phyloP scores from a whole-genome alignment of 2,329 filamentous ascomycete genomes.

The Colletotrichum tropicicola region DNA sequence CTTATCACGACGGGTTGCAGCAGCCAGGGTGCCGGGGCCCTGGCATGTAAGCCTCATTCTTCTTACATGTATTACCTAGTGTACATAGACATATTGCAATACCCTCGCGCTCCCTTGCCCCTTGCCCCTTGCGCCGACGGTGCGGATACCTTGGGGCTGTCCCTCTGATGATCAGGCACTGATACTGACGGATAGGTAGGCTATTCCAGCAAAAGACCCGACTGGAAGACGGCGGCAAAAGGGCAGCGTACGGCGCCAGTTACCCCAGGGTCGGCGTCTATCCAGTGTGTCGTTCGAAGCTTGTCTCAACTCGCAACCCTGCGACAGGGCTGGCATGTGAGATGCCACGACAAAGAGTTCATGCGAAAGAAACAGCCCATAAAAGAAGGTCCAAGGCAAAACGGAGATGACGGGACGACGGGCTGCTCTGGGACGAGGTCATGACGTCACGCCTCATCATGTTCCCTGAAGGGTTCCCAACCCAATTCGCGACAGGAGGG shows the following conservation, averaged over 20 bases:
- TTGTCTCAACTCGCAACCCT: conserved; percentile 6
- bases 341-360: conserved; percentile 9
- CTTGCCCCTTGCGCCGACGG: background rate
- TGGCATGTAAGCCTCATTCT: conserved; percentile 28
- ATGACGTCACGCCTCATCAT: conserved; percentile 20
- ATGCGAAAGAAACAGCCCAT: conserved; percentile 14
- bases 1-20: background rate
- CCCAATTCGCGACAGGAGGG: conserved; percentile 19
- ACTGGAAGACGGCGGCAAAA: conserved; percentile 3
- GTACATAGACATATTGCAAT: too few species aligned
- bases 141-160: background rate
- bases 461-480: conserved; percentile 26
- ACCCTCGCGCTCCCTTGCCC: too few species aligned
- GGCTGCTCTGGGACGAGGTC: conserved; percentile 4
- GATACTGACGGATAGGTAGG: background rate
- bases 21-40: conserved; percentile 16
- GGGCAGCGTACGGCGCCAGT: background rate
- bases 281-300: background rate
- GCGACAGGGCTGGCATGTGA: conserved; percentile 18
- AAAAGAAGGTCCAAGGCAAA: conserved; percentile 1
- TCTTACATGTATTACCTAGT: background rate
- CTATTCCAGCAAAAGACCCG: background rate
- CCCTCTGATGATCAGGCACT: conserved; percentile 19
- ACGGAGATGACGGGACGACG: conserved; percentile 41
- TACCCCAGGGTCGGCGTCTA: background rate